phyloP scores from a whole-genome alignment of 2,329 filamentous ascomycete species.

The Fonsecaea pedrosoi region DNA sequence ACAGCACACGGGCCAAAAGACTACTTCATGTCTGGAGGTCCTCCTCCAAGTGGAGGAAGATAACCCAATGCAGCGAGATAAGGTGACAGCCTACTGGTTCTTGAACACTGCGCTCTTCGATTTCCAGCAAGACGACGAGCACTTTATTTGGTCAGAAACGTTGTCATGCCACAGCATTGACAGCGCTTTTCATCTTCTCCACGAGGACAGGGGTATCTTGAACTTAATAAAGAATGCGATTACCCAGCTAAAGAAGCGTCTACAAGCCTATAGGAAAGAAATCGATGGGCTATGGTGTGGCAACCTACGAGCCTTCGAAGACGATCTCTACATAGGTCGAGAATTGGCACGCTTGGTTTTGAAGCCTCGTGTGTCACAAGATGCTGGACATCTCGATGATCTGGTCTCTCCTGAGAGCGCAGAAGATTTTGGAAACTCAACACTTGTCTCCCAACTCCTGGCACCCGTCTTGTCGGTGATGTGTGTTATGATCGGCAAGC shows the following conservation, averaged over 20 bases:
- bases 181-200: not conserved
- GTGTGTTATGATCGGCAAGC: not conserved
- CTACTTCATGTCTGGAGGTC: not conserved
- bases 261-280: not conserved
- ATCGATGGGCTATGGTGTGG: not conserved
- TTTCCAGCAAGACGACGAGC: not conserved
- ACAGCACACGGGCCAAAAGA: not conserved
- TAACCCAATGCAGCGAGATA: not conserved
- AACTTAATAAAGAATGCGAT: not conserved
- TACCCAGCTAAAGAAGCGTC: not conserved
- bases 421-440: not conserved
- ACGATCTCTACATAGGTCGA: not conserved
- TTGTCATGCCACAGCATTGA: not conserved
- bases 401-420: not conserved
- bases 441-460: not conserved
- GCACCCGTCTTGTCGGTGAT: not conserved
- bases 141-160: not conserved
- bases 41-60: not conserved
- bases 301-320: not conserved
- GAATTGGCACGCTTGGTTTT: not conserved
- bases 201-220: not conserved
- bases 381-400: not conserved
- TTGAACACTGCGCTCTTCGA: not conserved
- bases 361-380: not conserved
- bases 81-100: not conserved